Percentiles rank a stretch among this genome's conserved stretches.
Evolutionary conservation across 2,329 filamentous ascomycete species (phyloP).

Genomic region (Bipolaris victoriae): DNA sequence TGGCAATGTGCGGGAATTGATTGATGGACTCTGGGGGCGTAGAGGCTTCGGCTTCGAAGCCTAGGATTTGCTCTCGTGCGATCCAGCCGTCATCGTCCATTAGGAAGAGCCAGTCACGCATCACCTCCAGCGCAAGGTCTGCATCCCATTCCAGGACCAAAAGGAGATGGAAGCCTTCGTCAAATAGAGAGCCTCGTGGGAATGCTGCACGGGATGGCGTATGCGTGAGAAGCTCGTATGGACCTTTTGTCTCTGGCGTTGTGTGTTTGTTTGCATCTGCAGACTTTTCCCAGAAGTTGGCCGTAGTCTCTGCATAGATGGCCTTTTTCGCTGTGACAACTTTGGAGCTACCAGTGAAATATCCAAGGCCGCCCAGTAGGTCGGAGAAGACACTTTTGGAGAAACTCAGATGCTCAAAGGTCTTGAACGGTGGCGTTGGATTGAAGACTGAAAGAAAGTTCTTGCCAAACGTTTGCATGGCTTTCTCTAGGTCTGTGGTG

Average conservation of each 20-base stretch:
- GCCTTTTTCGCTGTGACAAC: constrained; percentile 85
- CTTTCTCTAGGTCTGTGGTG: constrained; percentile 68
- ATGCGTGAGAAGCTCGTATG: constrained; percentile 84
- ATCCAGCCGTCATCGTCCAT: constrained; percentile 99
- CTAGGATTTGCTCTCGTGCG: constrained; percentile 89
- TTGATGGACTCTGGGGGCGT: constrained; percentile 88
- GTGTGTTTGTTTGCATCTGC: constrained; percentile 74
- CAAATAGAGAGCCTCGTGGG: constrained; percentile 94
- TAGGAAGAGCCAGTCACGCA: constrained; percentile 90
- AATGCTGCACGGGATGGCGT: constrained; percentile 93
- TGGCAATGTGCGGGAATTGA: constrained; percentile 95
- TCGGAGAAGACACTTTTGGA: constrained; percentile 90
- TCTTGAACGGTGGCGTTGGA: constrained; percentile 76
- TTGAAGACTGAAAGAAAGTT: constrained; percentile 74
- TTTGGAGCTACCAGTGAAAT: constrained; percentile 84
- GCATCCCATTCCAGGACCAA: constrained; percentile 91
- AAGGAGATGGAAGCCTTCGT: constrained; percentile 92
- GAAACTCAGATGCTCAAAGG: constrained; percentile 74
- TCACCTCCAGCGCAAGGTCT: constrained; percentile 80
- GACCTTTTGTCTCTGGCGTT: constrained; percentile 73
- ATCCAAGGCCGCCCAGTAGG: constrained; percentile 87
- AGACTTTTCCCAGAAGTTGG: constrained; percentile 92
- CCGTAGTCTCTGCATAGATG: constrained; percentile 91
- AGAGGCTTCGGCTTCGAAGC: constrained; percentile 85
- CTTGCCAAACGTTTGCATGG: constrained; percentile 70